Evolutionary conservation across 2,329 filamentous ascomycete genomes (phyloP), one percentile per base, ranked within the genome.

Genomic region (Coniella lustricola): DNA sequence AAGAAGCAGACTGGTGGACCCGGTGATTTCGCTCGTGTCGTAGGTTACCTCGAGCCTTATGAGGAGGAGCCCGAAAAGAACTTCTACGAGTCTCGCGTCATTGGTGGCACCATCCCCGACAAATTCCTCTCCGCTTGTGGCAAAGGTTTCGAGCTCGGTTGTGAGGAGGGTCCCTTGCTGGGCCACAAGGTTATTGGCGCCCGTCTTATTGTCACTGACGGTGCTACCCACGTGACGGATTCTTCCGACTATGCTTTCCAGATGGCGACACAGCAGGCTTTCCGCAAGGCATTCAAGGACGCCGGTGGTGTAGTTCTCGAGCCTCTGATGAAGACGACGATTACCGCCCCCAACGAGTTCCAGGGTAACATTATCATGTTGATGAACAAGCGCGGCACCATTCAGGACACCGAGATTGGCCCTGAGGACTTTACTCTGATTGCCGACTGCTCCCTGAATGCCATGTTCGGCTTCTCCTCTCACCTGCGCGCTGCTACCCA

Each of bases 231-330:
- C 75, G 89, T 95, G 65, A 97, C 93, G 29, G 93, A 98, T 74
- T 97, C 93, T 13, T 95, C 87, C 25, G 93, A 98, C 78, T 87
- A 90, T 75, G 83, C 93, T 12, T 98, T 98, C 81, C 94, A 86
- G 69, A 85, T 84, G 58, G 91, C 93, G 12, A 95, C 93, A 2
- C 89, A 95, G 67, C 87, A 95, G 74, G 93, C 93, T 21, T 98
- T 98, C 83, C 83, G 87, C 59, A 95, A 96, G 71, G 86, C 89
- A 16, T 97, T 98, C 72, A 75, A 77, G 52, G 81, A 87, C 12
- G 88, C 85, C 31, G 79, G 82, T 45, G 90, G 91, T 3, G 80
- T 88, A 60, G 84, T 98, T 9, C 81, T 98, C 32, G 93, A 98
- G 69, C 93, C 93, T 4, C 72, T 98, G 47, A 98, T 98, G 93